phyloP scores from a whole-genome alignment of 75 land plant species.

The Pseudotsuga menziesii region DNA sequence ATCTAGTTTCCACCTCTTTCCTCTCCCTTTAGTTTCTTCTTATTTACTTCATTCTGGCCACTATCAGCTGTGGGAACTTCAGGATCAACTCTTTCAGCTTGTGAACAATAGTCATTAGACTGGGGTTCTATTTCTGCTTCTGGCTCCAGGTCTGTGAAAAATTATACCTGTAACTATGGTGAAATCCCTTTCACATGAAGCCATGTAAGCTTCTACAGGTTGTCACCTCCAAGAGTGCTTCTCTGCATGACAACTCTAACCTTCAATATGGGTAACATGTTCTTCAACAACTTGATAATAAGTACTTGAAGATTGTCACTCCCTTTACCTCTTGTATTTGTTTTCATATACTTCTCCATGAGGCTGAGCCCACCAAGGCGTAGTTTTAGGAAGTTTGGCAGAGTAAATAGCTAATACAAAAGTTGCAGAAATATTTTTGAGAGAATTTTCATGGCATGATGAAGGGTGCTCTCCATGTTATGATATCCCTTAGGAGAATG shows the following conservation, averaged over 20 bases:
- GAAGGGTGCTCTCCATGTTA: conserved; percentile 75
- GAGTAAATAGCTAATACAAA: conserved; percentile 37
- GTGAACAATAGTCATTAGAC: conserved; percentile 2
- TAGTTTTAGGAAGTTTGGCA: conserved; percentile 61
- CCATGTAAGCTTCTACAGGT: conserved; percentile 97
- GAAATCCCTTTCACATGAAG: conserved; percentile 74
- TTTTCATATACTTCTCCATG: conserved; percentile 80
- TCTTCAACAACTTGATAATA: conserved; percentile 77
- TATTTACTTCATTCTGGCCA: neutral
- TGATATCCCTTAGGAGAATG: conserved; percentile 74
- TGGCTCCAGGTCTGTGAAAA: conserved; percentile 47
- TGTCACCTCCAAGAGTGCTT: conserved; percentile 78
- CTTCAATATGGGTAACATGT: conserved; percentile 73
- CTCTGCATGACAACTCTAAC: conserved; percentile 45
- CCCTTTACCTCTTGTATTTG: conserved; percentile 61
- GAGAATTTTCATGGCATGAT: conserved; percentile 65
- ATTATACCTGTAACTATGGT: conserved; percentile 63
- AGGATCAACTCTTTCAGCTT: conserved; percentile 1
- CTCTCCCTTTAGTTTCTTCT: neutral
- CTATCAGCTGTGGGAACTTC: conserved; percentile 3
- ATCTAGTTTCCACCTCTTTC: neutral
- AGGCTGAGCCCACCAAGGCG: conserved; percentile 71
- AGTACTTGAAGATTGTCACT: conserved; percentile 80
- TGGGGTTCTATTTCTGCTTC: conserved; percentile 6
- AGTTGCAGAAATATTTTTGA: conserved; percentile 77